phyloP scores from a whole-genome alignment of 768 basidiomycete species.

The Boletus reticuloceps region DNA sequence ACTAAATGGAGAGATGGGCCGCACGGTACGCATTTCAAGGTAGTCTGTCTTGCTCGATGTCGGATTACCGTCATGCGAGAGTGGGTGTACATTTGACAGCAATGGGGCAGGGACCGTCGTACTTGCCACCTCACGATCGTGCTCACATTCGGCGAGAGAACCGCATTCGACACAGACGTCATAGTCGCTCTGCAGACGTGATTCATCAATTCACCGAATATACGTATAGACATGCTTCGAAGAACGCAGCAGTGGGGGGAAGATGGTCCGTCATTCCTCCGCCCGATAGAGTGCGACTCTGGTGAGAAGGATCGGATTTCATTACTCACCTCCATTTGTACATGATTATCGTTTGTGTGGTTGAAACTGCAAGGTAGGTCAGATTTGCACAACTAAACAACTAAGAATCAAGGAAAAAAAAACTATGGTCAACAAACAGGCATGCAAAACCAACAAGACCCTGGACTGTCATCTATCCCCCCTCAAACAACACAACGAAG shows the following conservation, averaged over 20 bases:
- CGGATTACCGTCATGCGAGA: slow-evolving; percentile 12
- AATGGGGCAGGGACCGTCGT: background rate
- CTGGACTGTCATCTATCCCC: background rate
- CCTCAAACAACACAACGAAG: background rate
- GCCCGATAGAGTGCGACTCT: slow-evolving; percentile 20
- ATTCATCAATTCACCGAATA: slow-evolving; percentile 8
- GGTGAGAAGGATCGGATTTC: slow-evolving; percentile 13
- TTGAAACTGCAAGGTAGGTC: slow-evolving; percentile 56
- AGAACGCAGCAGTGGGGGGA: background rate
- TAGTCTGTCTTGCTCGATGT: slow-evolving; percentile 30
- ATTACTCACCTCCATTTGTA: slow-evolving; percentile 66
- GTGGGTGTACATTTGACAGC: slow-evolving; percentile 2
- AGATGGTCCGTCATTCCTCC: slow-evolving; percentile 1
- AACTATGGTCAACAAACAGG: background rate
- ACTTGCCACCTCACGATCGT: slow-evolving; percentile 43
- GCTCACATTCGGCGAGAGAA: slow-evolving; percentile 61
- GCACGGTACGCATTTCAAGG: slow-evolving; percentile 70
- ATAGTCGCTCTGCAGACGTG: slow-evolving; percentile 56
- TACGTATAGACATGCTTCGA: slow-evolving; percentile 1
- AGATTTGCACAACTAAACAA: slow-evolving; percentile 12
- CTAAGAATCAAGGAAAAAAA: background rate
- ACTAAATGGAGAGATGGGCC: slow-evolving; percentile 43
- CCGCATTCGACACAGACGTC: slow-evolving; percentile 75
- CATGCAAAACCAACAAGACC: background rate
- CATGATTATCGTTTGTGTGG: slow-evolving; percentile 63